Conservation (phyloP, 495 filamentous ascomycete genomes). For the Penicillium lagena region DNA sequence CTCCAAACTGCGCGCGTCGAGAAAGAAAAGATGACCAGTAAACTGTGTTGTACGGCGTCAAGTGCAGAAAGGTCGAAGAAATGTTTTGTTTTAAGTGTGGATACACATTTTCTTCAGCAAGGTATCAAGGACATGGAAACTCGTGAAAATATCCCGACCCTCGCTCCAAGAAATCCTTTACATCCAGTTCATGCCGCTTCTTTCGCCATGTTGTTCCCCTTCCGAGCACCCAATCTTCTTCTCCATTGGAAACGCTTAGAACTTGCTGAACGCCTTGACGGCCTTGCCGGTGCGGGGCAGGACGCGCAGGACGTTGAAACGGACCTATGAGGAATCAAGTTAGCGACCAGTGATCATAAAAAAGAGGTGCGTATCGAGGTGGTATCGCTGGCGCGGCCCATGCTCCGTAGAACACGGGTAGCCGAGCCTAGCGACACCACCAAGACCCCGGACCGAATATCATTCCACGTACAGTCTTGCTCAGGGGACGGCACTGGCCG, state of each 20-base stretch:
- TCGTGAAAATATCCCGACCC: slow-evolving; percentile 44
- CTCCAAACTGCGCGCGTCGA: too few species aligned
- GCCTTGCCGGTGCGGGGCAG: slow-evolving; percentile 93
- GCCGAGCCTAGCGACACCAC: neutral
- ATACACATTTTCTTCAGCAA: slow-evolving; percentile 40
- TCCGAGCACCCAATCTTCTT: slow-evolving; percentile 29
- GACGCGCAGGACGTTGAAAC: slow-evolving; percentile 98
- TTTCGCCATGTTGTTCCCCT: slow-evolving; percentile 30
- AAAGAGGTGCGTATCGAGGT: neutral
- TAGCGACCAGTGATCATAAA: slow-evolving; percentile 8
- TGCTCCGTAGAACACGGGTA: neutral
- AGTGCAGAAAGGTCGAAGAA: slow-evolving; percentile 30
- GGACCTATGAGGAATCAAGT: slow-evolving; percentile 55
- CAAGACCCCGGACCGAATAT: neutral
- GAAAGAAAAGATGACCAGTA: too few species aligned
- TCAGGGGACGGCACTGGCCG: slow-evolving; percentile 95
- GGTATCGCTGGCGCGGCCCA: neutral
- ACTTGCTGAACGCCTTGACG: slow-evolving; percentile 97
- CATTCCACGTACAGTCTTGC: slow-evolving; percentile 82
- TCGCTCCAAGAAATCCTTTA: slow-evolving; percentile 33
- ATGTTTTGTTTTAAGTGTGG: slow-evolving; percentile 42
- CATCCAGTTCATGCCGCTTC: slow-evolving; percentile 41
- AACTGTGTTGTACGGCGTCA: slow-evolving; percentile 23
- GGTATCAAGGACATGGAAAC: slow-evolving; percentile 43
- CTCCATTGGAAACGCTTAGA: slow-evolving; percentile 51